Conservation (phyloP, 305 asterid species). For the Fraxinus xanthoxyloides region DNA sequence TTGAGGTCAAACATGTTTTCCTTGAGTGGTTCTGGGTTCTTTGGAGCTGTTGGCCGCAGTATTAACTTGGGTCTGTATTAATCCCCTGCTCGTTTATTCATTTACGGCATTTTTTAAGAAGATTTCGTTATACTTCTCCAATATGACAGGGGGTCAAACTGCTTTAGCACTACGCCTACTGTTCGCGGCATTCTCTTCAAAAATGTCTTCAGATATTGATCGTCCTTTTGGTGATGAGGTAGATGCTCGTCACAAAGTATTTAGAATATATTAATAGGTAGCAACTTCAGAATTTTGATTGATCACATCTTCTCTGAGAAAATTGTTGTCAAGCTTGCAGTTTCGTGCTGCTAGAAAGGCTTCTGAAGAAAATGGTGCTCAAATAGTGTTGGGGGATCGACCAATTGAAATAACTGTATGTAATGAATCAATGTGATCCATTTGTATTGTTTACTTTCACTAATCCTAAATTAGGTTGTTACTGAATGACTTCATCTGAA, state of each 20-base stretch:
- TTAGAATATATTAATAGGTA: not conserved
- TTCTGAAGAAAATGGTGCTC: constrained; percentile 87
- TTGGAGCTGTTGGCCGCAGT: constrained; percentile 87
- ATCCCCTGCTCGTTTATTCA: not conserved
- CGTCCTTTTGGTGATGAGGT: constrained; percentile 92
- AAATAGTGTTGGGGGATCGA: constrained; percentile 86
- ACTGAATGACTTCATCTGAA: not conserved
- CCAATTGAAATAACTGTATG: constrained; percentile 93
- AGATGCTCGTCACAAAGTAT: not conserved
- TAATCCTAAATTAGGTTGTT: not conserved
- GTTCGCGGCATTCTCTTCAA: constrained; percentile 81
- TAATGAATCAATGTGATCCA: not conserved
- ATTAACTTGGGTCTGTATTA: constrained; percentile 62
- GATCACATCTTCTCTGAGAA: not conserved
- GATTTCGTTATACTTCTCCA: constrained; percentile 9
- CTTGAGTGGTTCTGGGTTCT: constrained; percentile 70
- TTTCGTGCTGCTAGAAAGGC: constrained; percentile 90
- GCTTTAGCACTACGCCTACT: constrained; percentile 78
- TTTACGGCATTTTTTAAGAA: not conserved
- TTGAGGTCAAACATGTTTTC: constrained; percentile 71
- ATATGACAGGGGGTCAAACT: constrained; percentile 74
- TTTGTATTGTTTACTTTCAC: not conserved
- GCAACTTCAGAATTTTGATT: not conserved
- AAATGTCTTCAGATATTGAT: constrained; percentile 66
- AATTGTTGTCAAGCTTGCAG: constrained; percentile 35